Evolutionary conservation across 2,329 filamentous ascomycete species (phyloP).

Genomic region (Proliferodiscus dingleyae): DNA sequence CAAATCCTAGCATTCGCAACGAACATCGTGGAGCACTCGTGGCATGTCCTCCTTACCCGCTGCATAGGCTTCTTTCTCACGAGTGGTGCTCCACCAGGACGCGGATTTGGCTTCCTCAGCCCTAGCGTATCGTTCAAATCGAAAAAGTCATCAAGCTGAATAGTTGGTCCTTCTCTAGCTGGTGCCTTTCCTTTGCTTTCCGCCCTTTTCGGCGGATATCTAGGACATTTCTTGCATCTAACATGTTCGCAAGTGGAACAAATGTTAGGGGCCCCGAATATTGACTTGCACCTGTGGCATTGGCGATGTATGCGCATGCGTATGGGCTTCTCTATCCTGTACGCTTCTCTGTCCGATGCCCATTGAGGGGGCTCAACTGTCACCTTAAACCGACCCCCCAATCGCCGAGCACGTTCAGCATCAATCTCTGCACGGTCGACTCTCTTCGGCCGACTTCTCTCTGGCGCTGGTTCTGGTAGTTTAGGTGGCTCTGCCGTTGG

Average conservation of each 20-base stretch:
- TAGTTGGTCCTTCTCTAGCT: slow-evolving; percentile 9
- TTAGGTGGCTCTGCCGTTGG: neutral
- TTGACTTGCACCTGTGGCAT: slow-evolving; percentile 75
- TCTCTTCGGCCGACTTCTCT: slow-evolving; percentile 16
- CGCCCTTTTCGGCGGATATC: slow-evolving; percentile 55
- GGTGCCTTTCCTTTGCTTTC: slow-evolving; percentile 46
- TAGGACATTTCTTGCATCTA: slow-evolving; percentile 75
- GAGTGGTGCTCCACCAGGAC: slow-evolving; percentile 60
- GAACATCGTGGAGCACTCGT: slow-evolving; percentile 66
- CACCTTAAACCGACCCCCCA: slow-evolving; percentile 35
- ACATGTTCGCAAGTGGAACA: slow-evolving; percentile 74
- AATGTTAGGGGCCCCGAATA: slow-evolving; percentile 67
- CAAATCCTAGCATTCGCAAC: slow-evolving; percentile 57
- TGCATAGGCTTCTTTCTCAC: slow-evolving; percentile 68
- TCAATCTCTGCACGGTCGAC: slow-evolving; percentile 26
- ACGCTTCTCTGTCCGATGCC: slow-evolving; percentile 25
- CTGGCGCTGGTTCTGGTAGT: slow-evolving; percentile 5
- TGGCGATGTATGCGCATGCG: slow-evolving; percentile 72
- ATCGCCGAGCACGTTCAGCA: slow-evolving; percentile 30
- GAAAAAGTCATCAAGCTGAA: slow-evolving; percentile 23
- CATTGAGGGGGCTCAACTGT: slow-evolving; percentile 32
- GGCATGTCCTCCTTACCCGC: slow-evolving; percentile 70
- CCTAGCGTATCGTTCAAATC: slow-evolving; percentile 40
- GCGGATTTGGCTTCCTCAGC: slow-evolving; percentile 60
- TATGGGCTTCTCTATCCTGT: slow-evolving; percentile 67